Conservation (phyloP, 371 early-diverging fungal species). For the Syncephalastrum sp. region DNA sequence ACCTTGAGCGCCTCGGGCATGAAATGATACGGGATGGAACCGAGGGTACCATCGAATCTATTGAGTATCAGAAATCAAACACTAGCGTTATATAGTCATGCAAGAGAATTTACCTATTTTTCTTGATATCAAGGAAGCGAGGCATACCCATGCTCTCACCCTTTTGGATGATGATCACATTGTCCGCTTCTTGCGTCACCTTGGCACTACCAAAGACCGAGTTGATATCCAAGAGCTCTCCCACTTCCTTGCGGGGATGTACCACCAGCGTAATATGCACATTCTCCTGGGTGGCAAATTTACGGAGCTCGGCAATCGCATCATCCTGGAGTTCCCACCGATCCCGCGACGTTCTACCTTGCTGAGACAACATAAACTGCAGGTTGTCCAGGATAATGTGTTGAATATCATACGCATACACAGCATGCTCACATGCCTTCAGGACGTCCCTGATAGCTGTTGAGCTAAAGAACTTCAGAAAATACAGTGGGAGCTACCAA, state of each 20-base stretch:
- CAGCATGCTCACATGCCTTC: constrained; percentile 71
- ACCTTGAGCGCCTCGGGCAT: constrained; percentile 37
- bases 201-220: constrained; percentile 81
- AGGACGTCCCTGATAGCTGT: constrained; percentile 67
- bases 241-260: constrained; percentile 69
- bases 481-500: constrained; percentile 69
- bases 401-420: constrained; percentile 69
- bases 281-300: constrained; percentile 70
- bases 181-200: constrained; percentile 83
- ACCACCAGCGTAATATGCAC: constrained; percentile 80
- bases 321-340: constrained; percentile 75
- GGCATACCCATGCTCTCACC: constrained; percentile 18
- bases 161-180: constrained; percentile 73
- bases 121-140: constrained; percentile 65
- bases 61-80: background rate
- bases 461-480: constrained; percentile 76
- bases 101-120: constrained; percentile 48
- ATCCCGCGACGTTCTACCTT: constrained; percentile 57
- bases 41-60: constrained; percentile 74
- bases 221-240: constrained; percentile 62
- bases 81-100: background rate
- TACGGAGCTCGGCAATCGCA: constrained; percentile 64
- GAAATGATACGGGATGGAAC: constrained; percentile 52
- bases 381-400: constrained; percentile 78
- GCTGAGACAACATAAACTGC: constrained; percentile 80